These are phyloP conservation scores for Cucumis cinereus DNA, from an alignment of 306 rosid species.

Conservation along the genomic window DNA sequence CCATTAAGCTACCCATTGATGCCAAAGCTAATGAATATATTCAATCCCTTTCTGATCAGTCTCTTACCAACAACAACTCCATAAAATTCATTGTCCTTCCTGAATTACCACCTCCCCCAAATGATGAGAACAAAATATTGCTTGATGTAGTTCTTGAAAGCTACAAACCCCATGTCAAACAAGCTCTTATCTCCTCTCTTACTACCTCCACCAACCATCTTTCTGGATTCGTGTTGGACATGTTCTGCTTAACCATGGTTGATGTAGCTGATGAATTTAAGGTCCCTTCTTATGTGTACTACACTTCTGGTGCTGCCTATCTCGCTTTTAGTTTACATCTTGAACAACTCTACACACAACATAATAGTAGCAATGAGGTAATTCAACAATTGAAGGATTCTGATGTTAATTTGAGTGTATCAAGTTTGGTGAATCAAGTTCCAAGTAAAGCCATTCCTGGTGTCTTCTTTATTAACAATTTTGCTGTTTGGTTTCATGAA, in stretches of 20 bases:
- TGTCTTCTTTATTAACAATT: neutral
- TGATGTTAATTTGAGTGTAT: neutral
- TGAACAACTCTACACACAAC: neutral
- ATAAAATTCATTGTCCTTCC: slow-evolving; percentile 23
- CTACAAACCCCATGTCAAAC: neutral
- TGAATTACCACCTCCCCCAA: neutral
- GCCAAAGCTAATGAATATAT: neutral
- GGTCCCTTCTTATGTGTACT: slow-evolving; percentile 13
- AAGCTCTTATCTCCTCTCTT: neutral
- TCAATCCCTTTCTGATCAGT: neutral
- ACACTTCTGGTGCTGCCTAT: neutral
- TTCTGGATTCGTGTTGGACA: slow-evolving; percentile 9
- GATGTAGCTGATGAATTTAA: slow-evolving; percentile 19
- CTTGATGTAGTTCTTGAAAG: neutral
- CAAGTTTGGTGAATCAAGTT: slow-evolving; percentile 8
- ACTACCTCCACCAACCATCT: neutral
- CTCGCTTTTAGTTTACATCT: slow-evolving; percentile 9
- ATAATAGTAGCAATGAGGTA: neutral
- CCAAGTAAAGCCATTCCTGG: neutral
- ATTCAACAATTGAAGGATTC: neutral
- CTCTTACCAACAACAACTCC: slow-evolving; percentile 1
- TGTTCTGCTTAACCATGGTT: slow-evolving; percentile 8
- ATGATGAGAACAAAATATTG: neutral
- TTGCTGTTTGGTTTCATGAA: neutral
- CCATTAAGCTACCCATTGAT: slow-evolving; percentile 13